Evolutionary conservation across 2,329 filamentous ascomycete species (phyloP).

Genomic region (Hymenoscyphus salicellus): DNA sequence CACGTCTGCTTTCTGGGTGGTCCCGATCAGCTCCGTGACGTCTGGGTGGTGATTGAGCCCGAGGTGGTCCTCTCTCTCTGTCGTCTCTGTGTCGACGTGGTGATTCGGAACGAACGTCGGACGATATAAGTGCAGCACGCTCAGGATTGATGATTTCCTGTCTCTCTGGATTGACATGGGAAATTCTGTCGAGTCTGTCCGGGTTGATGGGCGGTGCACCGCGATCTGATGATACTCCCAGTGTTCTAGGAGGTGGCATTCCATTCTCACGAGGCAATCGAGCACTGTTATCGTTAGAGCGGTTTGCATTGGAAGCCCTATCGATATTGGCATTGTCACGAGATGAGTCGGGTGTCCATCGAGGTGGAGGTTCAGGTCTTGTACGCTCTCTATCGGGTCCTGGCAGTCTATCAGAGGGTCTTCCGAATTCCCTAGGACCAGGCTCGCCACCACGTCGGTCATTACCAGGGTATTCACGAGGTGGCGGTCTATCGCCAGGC

Average conservation of each 20-base stretch:
- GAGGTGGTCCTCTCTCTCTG: conserved; percentile 32
- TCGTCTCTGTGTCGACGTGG: conserved; percentile 35
- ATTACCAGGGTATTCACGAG: conserved; percentile 30
- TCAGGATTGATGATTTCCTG: conserved; percentile 36
- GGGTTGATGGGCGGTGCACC: conserved; percentile 12
- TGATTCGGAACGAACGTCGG: conserved; percentile 30
- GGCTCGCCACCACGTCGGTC: conserved; percentile 32
- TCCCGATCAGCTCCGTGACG: conserved; percentile 42
- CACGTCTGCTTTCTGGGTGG: conserved; percentile 29
- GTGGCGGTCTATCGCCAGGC: conserved; percentile 27
- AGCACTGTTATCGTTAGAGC: conserved; percentile 27
- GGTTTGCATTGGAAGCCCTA: conserved; percentile 24
- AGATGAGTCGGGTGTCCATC: conserved; percentile 32
- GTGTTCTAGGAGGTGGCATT: conserved; percentile 32
- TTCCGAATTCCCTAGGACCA: conserved; percentile 29
- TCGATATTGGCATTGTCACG: conserved; percentile 33
- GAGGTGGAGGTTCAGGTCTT: conserved; percentile 30
- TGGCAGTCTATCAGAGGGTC: conserved; percentile 25
- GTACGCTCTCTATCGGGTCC: conserved; percentile 29
- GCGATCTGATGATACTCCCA: conserved; percentile 26
- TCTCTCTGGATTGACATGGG: conserved; percentile 30
- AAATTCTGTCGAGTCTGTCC: conserved; percentile 1
- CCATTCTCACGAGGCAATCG: conserved; percentile 32
- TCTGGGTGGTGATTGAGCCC: conserved; percentile 49
- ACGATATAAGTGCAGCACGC: conserved; percentile 35